Base-by-base conservation (phyloP, 1,139 yeast genomes). In the Lodderomyces orthopsilosis region DNA sequence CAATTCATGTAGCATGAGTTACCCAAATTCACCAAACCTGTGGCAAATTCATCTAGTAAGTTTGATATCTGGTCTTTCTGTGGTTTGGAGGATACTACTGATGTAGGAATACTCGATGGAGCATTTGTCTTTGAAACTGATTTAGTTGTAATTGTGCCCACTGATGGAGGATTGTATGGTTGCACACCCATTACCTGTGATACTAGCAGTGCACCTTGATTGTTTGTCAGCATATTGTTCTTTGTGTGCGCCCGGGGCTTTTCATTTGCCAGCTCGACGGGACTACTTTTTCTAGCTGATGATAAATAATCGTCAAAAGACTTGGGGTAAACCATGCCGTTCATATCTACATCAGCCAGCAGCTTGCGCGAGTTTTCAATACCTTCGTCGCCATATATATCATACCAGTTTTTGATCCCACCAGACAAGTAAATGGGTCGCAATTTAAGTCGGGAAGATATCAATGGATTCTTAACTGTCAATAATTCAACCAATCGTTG, bases 1-100 rank as follows among this genome's bases (percentile, higher is more conserved):
- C 96, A 87, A 62, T 93, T 93, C 83, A 93, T 85, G 61, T 93
- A 93, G 62, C 98, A 93, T 0, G 96, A 86, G 56, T 90, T 93
- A 1, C 98, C 97, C 50, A 87, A 72, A 57, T 93, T 93, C 41
- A 75, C 75, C 28, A 93, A 68, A 0, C 97, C 96, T 0, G 78
- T 73, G 3, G 70, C 54, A 47, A 66, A 68, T 41, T 62, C 65
- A 37, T 65, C 65, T 10, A 68, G 56, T 43, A 66, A 62, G 26
- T 54, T 36, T 9, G 48, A 37, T 4, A 30, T 14, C 9, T 30
- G 34, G 4, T 15, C 19, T 9, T 30, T 5, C n/a, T 14, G 34
- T 2, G 19, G 34, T 18, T 46, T 46, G 22, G 36, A 37, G 5
- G 43, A 37, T 12, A 37, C n/a, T n/a, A n/a, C 37, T n/a, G 43